Evolutionary conservation across 2,329 filamentous ascomycete species (phyloP), one percentile per base, ranked within the genome.

Genomic region (Macrophomina phaseolina): DNA sequence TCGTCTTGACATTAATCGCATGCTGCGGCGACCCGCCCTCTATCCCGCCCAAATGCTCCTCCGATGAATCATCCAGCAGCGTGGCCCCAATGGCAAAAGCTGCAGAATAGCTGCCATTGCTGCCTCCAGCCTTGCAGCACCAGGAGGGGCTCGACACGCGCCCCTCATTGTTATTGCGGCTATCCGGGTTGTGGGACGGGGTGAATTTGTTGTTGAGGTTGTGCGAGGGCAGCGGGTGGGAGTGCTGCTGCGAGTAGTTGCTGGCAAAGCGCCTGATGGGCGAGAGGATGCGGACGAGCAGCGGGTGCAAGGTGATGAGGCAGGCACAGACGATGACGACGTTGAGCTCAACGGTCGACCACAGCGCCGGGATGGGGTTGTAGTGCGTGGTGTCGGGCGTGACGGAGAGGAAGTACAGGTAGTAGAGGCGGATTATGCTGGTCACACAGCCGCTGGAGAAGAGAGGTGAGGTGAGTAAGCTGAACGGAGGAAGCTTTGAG

Each of bases 261-360:
- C 23, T 23, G 23, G 23, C 3, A 23, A 23, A 23, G 9, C 45
- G 58, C 34, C 36, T 49, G 16, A 64, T 53, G 11, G 46, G 34
- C 14, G 42, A n/a, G 5, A 64, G 48, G 36, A 64, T 6, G 46
- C 16, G 14, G 3, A 72, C 69, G 36, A 75, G 70, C 55, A 76
- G 68, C 11, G 73, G 70, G 60, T 73, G 75, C 38, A 75, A 69
- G 3, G 74, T 73, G 6, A 73, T 73, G 1, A 76, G 70, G 49
- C 71, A 73, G 38, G 73, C 72, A 7, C 73, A 74, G 36, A 72
- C 71, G 53, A 76, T 74, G 14, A 73, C 72, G 8, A 75, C 67
- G 66, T 76, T 70, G 69, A 76, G 71, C 52, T 76, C 74, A 9
- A 76, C 67, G 3, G 72, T 68, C 1, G 70, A 72, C 70, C 72